Evolutionary conservation across 345 rosid genomes (phyloP), one percentile per base, ranked within the genome.

Genomic region (Arabis alpina): DNA sequence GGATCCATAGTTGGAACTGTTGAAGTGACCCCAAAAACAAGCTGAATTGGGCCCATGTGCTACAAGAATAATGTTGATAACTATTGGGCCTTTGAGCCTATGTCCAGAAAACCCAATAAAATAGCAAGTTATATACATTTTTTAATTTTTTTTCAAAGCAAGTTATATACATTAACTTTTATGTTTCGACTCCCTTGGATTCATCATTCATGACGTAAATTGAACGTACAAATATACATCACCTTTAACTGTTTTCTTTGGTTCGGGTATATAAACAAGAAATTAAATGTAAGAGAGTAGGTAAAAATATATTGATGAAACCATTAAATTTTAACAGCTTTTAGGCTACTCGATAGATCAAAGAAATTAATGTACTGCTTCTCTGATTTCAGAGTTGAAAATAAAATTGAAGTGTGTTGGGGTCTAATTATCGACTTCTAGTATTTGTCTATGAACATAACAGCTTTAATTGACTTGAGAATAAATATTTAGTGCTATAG

Each of bases 391-490:
- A 53, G 19, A 53, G 48, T 62, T 44, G 44, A 50, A 58, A 58
- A 57, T 9, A 10, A 64, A 39, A 56, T 30, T 57, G 8, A 48
- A 28, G 16, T 47, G 27, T 54, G 16, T 27, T 47, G 43, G 43
- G 64, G 70, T 72, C 64, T 64, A 48, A 48, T 55, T 64, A 55
- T 28, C 16, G 9, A 71, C 24, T 16, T 54, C 24, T 54, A 57
- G 10, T 28, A 25, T 23, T 62, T 37, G n/a, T 25, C 40, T 45
- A 45, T 42, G 30, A 63, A 39, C 50, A 37, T 19, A 50, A 41
- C 61, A 50, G 66, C 61, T 57, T 66, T 58, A 58, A 59, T 58
- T 73, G 77, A 58, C 67, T 58, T 42, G 54, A 41, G 61, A 73
- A 66, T 65, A 49, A 47, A 56, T 73, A 45, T 44, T 56, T 71